Base-by-base conservation (phyloP, 352 stramenopile genomes). In the Blastocystis sp. region DNA sequence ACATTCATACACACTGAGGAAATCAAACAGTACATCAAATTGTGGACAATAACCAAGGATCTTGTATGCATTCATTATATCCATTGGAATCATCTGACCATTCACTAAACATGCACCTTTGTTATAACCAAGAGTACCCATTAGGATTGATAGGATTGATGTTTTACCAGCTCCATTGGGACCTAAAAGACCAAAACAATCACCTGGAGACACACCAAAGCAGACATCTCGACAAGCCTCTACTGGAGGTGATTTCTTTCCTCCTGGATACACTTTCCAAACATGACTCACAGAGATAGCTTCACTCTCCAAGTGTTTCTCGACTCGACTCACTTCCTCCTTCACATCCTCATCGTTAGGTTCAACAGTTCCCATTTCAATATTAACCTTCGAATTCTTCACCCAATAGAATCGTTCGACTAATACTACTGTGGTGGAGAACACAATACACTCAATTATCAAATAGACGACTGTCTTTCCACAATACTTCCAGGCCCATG, bases 31-130 rank as follows among this genome's bases (percentile, higher is more conserved):
- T 3, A 95, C 95, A 89, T 98, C 95, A 88, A 98, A 98, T 88
- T 98, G 95, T 0, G 96, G 95, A 87, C 96, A 98, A 78, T 98
- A 98, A 11, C 95, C 96, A 37, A 98, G 90, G 88, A 74, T 92
- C 88, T 83, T 89, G 90, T 87, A 89, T 89, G 91, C 93, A 66
- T 90, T 89, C 27, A 43, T 91, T 71, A 42, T 91, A 80, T 94
- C 89, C 66, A 91, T 93, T 87, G 92, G 90, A 88, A 94, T 93
- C 57, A 95, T 91, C 58, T 91, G 91, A 7, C 93, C 93, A 35
- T 90, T 91, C 1, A 97, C 89, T 16, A 49, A 89, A 0, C 91
- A 93, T 0, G 89, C 90, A 14, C 94, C 94, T 37, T 21, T 16
- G 35, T 74, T 78, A 42, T 61, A 87, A 3, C 77, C 77, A 49